These are phyloP conservation scores for Monosporozyma yasuniensis DNA, from an alignment of 805 yeast genomes.

Conservation along the genomic window DNA sequence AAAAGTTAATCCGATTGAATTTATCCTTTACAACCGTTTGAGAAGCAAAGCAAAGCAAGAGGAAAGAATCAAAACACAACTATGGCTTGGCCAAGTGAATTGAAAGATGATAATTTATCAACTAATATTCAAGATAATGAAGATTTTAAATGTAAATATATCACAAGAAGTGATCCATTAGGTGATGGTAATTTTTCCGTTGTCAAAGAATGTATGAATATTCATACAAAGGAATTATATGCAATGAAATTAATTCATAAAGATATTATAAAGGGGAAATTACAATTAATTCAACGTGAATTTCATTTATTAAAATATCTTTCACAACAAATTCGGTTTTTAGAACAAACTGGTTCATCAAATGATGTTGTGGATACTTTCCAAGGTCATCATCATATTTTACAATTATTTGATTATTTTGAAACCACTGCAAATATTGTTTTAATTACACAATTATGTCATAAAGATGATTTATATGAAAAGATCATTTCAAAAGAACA, in stretches of 20 bases:
- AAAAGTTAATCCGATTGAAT: too few species aligned
- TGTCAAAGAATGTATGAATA: constrained; percentile 42
- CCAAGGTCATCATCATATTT: constrained; percentile 39
- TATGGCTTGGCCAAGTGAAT: constrained; percentile 8
- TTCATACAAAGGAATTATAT: constrained; percentile 33
- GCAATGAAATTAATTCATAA: constrained; percentile 39
- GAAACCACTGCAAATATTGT: constrained; percentile 51
- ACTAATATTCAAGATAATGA: not conserved
- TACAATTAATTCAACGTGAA: constrained; percentile 47
- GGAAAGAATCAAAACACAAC: too few species aligned
- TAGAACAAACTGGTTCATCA: constrained; percentile 29
- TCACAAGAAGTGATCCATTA: constrained; percentile 21
- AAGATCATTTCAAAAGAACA: constrained; percentile 40
- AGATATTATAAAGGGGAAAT: constrained; percentile 19
- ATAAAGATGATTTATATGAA: constrained; percentile 62
- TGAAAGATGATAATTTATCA: not conserved
- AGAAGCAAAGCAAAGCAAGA: too few species aligned
- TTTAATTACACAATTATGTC: constrained; percentile 58
- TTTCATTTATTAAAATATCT: constrained; percentile 39
- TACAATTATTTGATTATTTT: constrained; percentile 59
- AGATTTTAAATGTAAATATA: constrained; percentile 23
- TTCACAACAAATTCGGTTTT: constrained; percentile 16
- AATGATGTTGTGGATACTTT: constrained; percentile 8
- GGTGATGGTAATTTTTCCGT: constrained; percentile 44
- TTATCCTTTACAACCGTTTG: too few species aligned